Evolutionary conservation across 257 asterid species (phyloP), one percentile per base, ranked within the genome.

Genomic region (Solanum pinnatisectum): DNA sequence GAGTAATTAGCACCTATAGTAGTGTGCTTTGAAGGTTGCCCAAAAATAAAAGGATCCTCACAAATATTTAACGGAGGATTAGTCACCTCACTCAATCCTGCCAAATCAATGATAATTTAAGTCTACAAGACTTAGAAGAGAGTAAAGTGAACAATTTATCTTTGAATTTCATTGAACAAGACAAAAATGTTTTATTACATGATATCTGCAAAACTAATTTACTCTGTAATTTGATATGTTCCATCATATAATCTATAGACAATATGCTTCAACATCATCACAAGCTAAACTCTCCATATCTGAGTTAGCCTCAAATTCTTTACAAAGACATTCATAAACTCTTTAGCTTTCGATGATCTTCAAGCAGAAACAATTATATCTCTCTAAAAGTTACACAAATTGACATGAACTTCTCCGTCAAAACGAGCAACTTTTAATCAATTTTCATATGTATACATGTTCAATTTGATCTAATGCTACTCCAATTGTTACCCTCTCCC

Each of bases 401-500:
- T 70, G 37, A 78, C 63, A 42, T 78, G 14, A 42, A 78, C 25
- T 25, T 79, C 33, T 79, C 39, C 9, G 18, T 42, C 39, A 79
- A 81, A 30, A 30, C 68, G 15, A 49, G 85, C 85, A 81, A 81
- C 30, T 49, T 11, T 82, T 82, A 18, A 82, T 82, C 22, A 15
- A 82, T 49, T 30, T 82, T 32, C 86, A 82, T 25, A 37, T 77
- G 22, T 77, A 77, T 77, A 7, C 59, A 39, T n/a, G 33, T 77
- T 77, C 23, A 77, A 18, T 2, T n/a, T 77, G 84, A 77, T 6
- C 84, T 77, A 40, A 40, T 40, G 60, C 36, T 77, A 40, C 60
- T 30, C 32, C 70, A 10, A 32, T 32, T 18, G 72, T 95, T 95
- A 95, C 81, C 91, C 96, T 79, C 92, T 95, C 85, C 93, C 97